These are phyloP conservation scores for Ramaria sp. DNA, from an alignment of 768 basidiomycete species.

Conservation along the genomic window DNA sequence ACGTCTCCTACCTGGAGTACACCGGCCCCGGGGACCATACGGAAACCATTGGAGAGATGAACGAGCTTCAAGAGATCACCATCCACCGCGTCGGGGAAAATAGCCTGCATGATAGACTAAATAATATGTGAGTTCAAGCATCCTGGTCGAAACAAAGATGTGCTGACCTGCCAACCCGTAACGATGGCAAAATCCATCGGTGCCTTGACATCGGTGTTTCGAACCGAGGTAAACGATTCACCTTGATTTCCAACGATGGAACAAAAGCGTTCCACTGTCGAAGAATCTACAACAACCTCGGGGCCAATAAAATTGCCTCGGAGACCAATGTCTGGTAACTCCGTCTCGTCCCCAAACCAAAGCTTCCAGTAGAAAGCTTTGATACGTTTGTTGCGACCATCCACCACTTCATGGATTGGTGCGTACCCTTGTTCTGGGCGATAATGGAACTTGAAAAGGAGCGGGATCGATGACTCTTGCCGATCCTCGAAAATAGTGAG, in stretches of 20 bases:
- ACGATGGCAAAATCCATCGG: constrained; percentile 99
- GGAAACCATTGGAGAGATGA: constrained; percentile 96
- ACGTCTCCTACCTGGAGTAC: constrained; percentile 78
- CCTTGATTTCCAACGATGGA: constrained; percentile 88
- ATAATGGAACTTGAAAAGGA: constrained; percentile 75
- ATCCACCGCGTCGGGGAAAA: constrained; percentile 87
- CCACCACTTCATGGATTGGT: constrained; percentile 85
- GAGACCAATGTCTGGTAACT: constrained; percentile 68
- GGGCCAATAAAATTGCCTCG: constrained; percentile 79
- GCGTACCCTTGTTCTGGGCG: constrained; percentile 80
- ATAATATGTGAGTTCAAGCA: constrained; percentile 7
- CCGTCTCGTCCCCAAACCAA: constrained; percentile 87
- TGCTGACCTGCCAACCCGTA: constrained; percentile 85
- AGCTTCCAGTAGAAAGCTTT: constrained; percentile 98
- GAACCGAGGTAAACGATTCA: constrained; percentile 76
- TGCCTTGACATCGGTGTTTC: constrained; percentile 61
- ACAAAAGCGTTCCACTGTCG: constrained; percentile 81
- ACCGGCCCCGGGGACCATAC: constrained; percentile 65
- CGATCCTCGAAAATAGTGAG: constrained; percentile 82
- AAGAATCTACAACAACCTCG: constrained; percentile 68
- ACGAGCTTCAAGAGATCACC: constrained; percentile 94
- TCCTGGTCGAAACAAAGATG: background rate
- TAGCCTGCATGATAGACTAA: constrained; percentile 97
- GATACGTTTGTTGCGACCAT: constrained; percentile 78
- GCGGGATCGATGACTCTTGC: constrained; percentile 61